phyloP scores from a whole-genome alignment of 371 early-diverging fungal species.

The Syncephalastrum contaminatum region DNA sequence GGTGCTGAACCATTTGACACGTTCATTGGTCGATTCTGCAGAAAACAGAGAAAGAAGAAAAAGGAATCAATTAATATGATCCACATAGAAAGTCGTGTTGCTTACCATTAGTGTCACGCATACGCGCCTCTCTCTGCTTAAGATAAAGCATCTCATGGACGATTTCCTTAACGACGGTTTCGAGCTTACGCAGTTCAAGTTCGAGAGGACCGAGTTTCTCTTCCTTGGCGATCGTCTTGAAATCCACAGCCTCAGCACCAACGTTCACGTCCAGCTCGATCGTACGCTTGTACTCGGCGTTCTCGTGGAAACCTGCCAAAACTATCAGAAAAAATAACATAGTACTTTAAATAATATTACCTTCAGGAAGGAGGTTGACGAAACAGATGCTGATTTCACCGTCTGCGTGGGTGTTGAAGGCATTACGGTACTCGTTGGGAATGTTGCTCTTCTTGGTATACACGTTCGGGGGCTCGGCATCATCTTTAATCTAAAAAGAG shows the following conservation, averaged over 20 bases:
- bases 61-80: no score
- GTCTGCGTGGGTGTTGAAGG: constrained; percentile 78
- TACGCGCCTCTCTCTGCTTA: constrained; percentile 71
- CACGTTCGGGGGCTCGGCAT: constrained; percentile 58
- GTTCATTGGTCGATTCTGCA: constrained; percentile 75
- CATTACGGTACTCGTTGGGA: constrained; percentile 51
- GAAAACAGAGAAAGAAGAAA: not conserved
- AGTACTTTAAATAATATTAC: constrained; percentile 43
- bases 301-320: constrained; percentile 57
- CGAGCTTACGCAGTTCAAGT: constrained; percentile 78
- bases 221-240: constrained; percentile 58
- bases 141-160: constrained; percentile 79
- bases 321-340: not conserved
- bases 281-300: constrained; percentile 53
- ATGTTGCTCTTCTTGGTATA: constrained; percentile 59
- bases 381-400: constrained; percentile 88
- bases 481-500: constrained; percentile 57
- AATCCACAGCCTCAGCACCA: constrained; percentile 86
- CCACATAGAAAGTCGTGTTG: not conserved
- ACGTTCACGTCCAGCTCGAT: constrained; percentile 79
- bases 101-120: constrained; percentile 90
- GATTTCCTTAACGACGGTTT: constrained; percentile 73
- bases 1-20: constrained; percentile 75
- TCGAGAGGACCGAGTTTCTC: constrained; percentile 90
- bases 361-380: constrained; percentile 73